Base-by-base conservation (phyloP, 2,329 filamentous ascomycete genomes). In the Alternaria viburni region DNA sequence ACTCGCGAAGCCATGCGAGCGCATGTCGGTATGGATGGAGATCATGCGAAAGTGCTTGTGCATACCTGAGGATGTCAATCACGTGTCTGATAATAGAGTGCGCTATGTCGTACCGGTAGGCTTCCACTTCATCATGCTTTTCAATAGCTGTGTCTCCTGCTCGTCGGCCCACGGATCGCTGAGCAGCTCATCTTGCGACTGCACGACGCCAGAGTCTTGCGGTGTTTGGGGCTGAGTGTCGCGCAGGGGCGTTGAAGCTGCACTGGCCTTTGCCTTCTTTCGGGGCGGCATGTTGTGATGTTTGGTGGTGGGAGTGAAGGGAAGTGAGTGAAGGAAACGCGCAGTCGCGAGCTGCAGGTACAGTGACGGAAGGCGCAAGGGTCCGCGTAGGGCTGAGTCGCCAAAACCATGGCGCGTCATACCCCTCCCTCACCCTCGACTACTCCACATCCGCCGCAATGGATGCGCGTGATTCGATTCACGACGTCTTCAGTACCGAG, bases 161-260 rank as follows among this genome's bases (percentile, higher is more conserved):
- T 97, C 95, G 74, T 97, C 94, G 5, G 93, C 97, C 96, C 96
- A 99, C 25, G 90, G 88, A 68, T 95, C 92, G 60, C 88, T 87
- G 52, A 87, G 79, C 5, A 85, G 75, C 65, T 89, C 73, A 54
- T 90, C 88, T 61, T 89, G 87, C 71, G 89, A 86, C 69, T 79
- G 75, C 3, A 79, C 74, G 28, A 80, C 23, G 11, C 74, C 74
- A 4, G 78, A 70, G 25, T 80, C 78, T 49, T 77, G 73, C 32
- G 81, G 78, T 15, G 82, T 80, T 63, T 80, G 80, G 52, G 81
- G 75, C 67, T 80, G 79, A 19, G 78, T 74, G 46, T 81, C 76
- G 46, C 72, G 64, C 45, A 79, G 79, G 4, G 84, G 86, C n/a
- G 88, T 90, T 13, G 88, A 87, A 52, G 85, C 84, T 30, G 86